Evolutionary conservation across 495 filamentous ascomycete species (phyloP).

Genomic region (Daldinia grandis): DNA sequence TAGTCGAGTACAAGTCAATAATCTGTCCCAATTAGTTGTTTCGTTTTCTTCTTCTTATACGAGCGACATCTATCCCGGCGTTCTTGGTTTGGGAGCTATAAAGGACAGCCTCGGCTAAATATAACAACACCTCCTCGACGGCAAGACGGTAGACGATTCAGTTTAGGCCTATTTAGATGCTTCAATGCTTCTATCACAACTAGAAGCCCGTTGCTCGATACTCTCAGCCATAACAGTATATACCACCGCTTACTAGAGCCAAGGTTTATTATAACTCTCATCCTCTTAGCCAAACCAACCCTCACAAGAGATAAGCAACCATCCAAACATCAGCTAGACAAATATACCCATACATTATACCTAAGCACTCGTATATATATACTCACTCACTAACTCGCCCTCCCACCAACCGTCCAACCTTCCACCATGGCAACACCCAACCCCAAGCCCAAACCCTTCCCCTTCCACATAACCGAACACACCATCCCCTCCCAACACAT

Average conservation of each 20-base stretch:
- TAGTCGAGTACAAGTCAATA: too few species aligned
- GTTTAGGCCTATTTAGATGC: background rate
- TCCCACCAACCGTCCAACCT: too few species aligned
- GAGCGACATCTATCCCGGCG: background rate
- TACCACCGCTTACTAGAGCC: background rate
- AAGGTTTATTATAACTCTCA: background rate
- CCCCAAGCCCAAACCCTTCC: slow-evolving; percentile 15
- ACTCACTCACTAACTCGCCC: background rate
- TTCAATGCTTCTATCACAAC: slow-evolving; percentile 2
- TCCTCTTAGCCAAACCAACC: background rate
- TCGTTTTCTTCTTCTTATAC: background rate
- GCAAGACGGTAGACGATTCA: background rate
- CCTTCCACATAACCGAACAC: slow-evolving; percentile 61
- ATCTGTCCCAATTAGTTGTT: background rate
- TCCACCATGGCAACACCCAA: background rate
- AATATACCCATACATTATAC: background rate
- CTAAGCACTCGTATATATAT: background rate
- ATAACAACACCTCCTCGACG: background rate
- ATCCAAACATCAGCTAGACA: background rate
- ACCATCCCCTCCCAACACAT: slow-evolving; percentile 71
- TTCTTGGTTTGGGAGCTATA: slow-evolving; percentile 8
- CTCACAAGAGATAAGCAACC: background rate
- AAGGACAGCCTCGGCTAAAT: slow-evolving; percentile 25
- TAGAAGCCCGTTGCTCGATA: background rate
- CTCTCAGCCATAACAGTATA: background rate